phyloP scores from a whole-genome alignment of 2,329 filamentous ascomycete genomes.

The Thielaviopsis populi region DNA sequence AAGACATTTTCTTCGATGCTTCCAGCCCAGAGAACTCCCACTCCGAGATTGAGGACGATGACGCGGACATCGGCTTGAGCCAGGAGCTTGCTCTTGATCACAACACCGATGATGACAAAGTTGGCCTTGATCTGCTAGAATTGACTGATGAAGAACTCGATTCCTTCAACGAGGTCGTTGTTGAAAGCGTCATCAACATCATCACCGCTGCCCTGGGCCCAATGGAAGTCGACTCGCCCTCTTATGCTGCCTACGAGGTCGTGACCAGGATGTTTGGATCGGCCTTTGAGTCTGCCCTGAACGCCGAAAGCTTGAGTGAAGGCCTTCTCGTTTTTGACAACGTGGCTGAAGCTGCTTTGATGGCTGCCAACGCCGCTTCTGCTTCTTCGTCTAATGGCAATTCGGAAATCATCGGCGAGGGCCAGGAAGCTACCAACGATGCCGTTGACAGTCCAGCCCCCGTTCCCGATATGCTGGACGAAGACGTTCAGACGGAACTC shows the following conservation, averaged over 20 bases:
- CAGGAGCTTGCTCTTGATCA: background rate
- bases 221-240: background rate
- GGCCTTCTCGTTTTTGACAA: background rate
- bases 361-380: background rate
- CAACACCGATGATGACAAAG: background rate
- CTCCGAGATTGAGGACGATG: background rate
- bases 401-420: too few relatives aligned
- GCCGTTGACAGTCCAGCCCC: too few relatives aligned
- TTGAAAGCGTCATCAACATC: background rate
- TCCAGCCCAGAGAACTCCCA: too few relatives aligned
- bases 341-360: background rate
- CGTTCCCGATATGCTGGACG: too few relatives aligned
- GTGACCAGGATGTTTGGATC: background rate
- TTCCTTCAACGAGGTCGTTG: background rate
- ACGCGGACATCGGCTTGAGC: background rate
- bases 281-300: background rate
- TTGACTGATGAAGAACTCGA: too few relatives aligned
- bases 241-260: too few relatives aligned
- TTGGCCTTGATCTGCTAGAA: too few relatives aligned
- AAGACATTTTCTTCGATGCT: background rate
- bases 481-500: too few relatives aligned
- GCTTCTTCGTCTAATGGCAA: background rate
- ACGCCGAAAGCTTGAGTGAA: background rate
- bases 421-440: too few relatives aligned
- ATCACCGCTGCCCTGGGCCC: background rate